Evolutionary conservation across 495 filamentous ascomycete genomes (phyloP).

Genomic region (Penicillium mononematosum): DNA sequence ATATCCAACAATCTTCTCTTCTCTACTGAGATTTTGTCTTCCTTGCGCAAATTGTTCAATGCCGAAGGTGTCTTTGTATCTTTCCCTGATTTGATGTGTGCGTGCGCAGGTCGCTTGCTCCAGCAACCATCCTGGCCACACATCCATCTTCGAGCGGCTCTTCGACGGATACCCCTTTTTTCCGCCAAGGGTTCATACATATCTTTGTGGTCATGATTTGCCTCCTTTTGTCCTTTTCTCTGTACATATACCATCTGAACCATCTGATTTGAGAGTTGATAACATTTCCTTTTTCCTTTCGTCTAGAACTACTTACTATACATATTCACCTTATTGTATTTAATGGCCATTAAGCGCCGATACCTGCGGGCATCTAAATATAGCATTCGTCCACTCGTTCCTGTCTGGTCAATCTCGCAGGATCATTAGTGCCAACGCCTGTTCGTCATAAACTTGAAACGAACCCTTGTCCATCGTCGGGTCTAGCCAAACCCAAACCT

Average conservation of each 20-base stretch:
- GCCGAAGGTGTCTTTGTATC: conserved; percentile 11
- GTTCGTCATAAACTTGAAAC: not conserved
- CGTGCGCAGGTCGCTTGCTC: conserved; percentile 7
- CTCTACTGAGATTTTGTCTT: conserved; percentile 10
- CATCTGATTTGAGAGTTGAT: conserved; percentile 24
- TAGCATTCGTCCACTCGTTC: not conserved
- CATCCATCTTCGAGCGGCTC: conserved; percentile 8
- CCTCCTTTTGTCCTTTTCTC: conserved; percentile 23
- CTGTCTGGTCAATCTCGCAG: not conserved
- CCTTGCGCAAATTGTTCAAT: conserved; percentile 24
- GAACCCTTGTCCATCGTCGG: not conserved
- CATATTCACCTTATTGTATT: not conserved
- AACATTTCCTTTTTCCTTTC: conserved; percentile 22
- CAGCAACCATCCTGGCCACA: conserved; percentile 16
- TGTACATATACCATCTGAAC: conserved; percentile 36
- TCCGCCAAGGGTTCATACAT: conserved; percentile 20
- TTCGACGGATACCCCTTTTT: conserved; percentile 13
- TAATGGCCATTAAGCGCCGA: not conserved
- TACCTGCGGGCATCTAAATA: not conserved
- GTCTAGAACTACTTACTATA: not conserved
- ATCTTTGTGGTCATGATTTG: conserved; percentile 22
- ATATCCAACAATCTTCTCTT: conserved; percentile 12
- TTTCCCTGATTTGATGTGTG: conserved; percentile 10
- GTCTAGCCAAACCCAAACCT: not conserved
- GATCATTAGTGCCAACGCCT: not conserved